phyloP scores from a whole-genome alignment of 805 yeast genomes.

The Nakazawaea peltata region DNA sequence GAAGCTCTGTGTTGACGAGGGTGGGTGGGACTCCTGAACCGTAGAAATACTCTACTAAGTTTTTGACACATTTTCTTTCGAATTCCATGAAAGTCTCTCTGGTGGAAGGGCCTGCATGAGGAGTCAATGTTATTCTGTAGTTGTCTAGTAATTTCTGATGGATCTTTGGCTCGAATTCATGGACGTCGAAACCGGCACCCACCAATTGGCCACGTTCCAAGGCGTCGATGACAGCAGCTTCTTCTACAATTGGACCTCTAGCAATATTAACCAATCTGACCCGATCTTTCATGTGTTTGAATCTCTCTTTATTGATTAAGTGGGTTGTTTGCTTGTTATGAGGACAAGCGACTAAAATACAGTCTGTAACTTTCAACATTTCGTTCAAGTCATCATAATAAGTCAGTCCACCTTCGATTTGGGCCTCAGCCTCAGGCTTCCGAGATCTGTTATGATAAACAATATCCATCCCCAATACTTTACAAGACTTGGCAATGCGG shows the following conservation, averaged over 20 bases:
- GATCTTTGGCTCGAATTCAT: conserved; percentile 33
- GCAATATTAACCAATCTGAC: conserved; percentile 29
- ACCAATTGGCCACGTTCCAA: conserved; percentile 30
- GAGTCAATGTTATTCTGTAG: conserved; percentile 27
- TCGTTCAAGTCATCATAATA: conserved; percentile 18
- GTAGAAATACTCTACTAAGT: conserved; percentile 27
- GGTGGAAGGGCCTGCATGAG: conserved; percentile 30
- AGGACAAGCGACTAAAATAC: conserved; percentile 30
- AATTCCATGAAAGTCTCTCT: conserved; percentile 28
- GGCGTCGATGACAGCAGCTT: conserved; percentile 30
- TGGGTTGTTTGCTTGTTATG: conserved; percentile 29
- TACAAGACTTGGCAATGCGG: conserved; percentile 32
- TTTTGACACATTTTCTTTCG: conserved; percentile 28
- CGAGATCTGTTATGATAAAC: conserved; percentile 31
- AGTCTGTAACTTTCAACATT: conserved; percentile 21
- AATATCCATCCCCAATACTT: conserved; percentile 35
- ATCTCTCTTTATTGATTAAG: conserved; percentile 24
- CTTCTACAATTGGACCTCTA: conserved; percentile 32
- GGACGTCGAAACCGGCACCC: conserved; percentile 35
- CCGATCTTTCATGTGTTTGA: conserved; percentile 19
- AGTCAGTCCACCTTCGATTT: conserved; percentile 22
- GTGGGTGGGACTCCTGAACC: conserved; percentile 22
- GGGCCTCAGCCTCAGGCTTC: conserved; percentile 21
- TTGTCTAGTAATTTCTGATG: conserved; percentile 23
- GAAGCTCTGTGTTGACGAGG: conserved; percentile 18